Base-by-base conservation (phyloP, 805 yeast species). In the Lipomyces sp. region DNA sequence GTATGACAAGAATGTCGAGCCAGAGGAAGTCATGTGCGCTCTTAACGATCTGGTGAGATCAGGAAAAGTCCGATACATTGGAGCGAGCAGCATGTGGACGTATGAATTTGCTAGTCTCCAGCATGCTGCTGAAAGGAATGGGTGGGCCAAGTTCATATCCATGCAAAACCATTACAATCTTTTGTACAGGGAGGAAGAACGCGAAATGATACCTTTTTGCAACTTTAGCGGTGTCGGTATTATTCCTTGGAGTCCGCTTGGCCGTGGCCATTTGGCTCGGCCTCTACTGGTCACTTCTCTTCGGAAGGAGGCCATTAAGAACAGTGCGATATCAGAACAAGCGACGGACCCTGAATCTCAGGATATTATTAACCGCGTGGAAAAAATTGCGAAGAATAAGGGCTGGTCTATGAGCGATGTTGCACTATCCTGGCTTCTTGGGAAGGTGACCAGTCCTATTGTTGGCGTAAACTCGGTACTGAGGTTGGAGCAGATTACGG, bases 81-180 rank as follows among this genome's bases (percentile, higher is more conserved):
- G 86, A 13, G 84, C 85, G 1, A 79, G 83, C 0, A 66, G 81
- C 1, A 81, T 82, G 85, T 69, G 70, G 56, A 75, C 82, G 1
- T 65, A 68, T 19, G 79, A 81, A 57, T 81, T 82, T 62, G 79
- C 74, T 14, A 54, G 57, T 33, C 60, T 79, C 60, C 86, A 82
- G 61, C 67, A 64, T 52, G 65, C 72, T 48, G 86, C 87, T 2
- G 83, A 81, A 47, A 72, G 70, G 60, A 55, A 76, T 57, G 75
- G 74, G 28, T 82, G 83, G 83, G 70, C 71, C 54, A 79, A 79
- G 62, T 82, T 82, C 55, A 71, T 82, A 50, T 69, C 76, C 21
- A 76, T 80, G 77, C 86, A 82, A 65, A 76, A 76, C 57, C 74
- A 68, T 63, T 79, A 80, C 64, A 81, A 79, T 60, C 66, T 81